Percentiles rank a stretch among this genome's conserved stretches.
These are phyloP conservation scores for Bruguiera gymnorhiza DNA, from an alignment of 345 rosid genomes.

Conservation along the genomic window DNA sequence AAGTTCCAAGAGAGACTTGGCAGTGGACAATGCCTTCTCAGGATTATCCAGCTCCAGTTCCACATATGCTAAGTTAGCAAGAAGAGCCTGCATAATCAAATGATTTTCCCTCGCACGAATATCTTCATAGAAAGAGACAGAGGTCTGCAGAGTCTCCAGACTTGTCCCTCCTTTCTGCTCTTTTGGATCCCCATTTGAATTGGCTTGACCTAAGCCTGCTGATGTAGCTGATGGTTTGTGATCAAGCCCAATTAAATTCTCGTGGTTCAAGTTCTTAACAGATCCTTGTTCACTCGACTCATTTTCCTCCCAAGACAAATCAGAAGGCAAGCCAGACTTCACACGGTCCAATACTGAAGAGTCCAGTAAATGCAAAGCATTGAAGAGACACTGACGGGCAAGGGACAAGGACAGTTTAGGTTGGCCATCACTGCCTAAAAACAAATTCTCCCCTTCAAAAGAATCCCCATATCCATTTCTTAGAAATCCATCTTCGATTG, in stretches of 20 bases:
- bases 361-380: conserved; percentile 71
- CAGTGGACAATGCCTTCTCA: conserved; percentile 57
- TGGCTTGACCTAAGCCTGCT: conserved; percentile 47
- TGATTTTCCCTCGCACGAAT: conserved; percentile 46
- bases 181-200: conserved; percentile 66
- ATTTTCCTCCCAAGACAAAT: conserved; percentile 42
- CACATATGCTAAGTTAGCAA: conserved; percentile 75
- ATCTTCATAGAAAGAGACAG: conserved; percentile 57
- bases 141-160: conserved; percentile 60
- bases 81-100: conserved; percentile 67
- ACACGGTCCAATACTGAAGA: conserved; percentile 37
- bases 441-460: conserved; percentile 30
- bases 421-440: conserved; percentile 41
- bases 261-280: conserved; percentile 40
- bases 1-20: conserved; percentile 69
- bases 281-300: conserved; percentile 40
- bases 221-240: conserved; percentile 33
- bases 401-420: conserved; percentile 68
- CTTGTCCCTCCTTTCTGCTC: conserved; percentile 68
- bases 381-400: conserved; percentile 76
- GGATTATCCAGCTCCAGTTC: conserved; percentile 91
- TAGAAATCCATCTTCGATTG: conserved; percentile 44
- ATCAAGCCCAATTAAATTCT: conserved; percentile 34
- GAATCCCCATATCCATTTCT: conserved; percentile 45
- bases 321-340: conserved; percentile 37